Percentiles rank a stretch among this genome's conserved stretches.
Conservation (phyloP, 208 protist genomes). For the Leptomonas seymouri region DNA sequence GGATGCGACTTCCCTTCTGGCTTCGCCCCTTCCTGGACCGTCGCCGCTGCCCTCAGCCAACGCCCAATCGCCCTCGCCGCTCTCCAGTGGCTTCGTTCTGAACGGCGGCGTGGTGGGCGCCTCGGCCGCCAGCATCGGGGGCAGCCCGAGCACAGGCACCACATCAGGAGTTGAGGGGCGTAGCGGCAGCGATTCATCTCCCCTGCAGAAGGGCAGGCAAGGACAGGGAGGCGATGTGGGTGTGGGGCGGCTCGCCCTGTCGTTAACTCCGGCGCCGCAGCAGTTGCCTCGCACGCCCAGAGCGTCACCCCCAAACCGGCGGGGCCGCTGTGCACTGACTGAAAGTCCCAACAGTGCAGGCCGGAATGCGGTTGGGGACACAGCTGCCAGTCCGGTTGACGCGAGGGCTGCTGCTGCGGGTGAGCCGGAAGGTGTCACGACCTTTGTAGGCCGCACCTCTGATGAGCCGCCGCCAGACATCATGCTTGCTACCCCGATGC, state of each 20-base stretch:
- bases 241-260: neutral
- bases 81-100: no score
- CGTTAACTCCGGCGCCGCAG: neutral
- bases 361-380: neutral
- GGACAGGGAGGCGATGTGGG: neutral
- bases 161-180: no score
- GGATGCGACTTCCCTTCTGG: neutral
- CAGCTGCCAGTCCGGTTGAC: neutral
- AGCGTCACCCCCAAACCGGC: neutral
- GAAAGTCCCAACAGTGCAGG: neutral
- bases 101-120: no score
- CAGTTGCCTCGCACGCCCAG: neutral
- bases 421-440: neutral
- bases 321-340: neutral
- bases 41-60: neutral
- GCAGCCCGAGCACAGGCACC: no score
- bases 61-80: neutral
- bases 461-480: slow-evolving; percentile 36
- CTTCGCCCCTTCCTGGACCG: neutral
- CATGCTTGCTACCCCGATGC: slow-evolving; percentile 18
- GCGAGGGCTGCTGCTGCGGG: neutral
- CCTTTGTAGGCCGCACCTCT: slow-evolving; percentile 4
- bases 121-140: no score
- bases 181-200: no score
- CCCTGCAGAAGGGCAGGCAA: neutral